Evolutionary conservation across 208 protist species (phyloP), one percentile per base, ranked within the genome.

Genomic region (Tetramitus jugosus): DNA sequence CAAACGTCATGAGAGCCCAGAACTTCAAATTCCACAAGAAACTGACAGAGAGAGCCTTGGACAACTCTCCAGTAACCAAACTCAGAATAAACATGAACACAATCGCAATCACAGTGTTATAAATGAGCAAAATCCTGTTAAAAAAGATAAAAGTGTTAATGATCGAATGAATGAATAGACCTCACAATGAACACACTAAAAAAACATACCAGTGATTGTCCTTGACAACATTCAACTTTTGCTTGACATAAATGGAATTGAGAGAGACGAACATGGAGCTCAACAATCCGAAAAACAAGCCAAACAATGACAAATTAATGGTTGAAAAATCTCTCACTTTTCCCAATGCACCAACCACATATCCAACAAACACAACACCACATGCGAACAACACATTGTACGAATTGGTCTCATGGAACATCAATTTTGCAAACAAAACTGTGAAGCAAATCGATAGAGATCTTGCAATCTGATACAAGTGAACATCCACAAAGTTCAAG

Each of bases 401-500:
- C 33, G 65, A 82, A 10, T 85, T 91, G 8, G 72, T 67, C 52
- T 84, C 45, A 29, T 77, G 56, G 0, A 88, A 61, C 23, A 91
- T 35, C 4, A 82, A 3, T 71, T 88, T 89, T n/a, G 83, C 81
- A 20, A 91, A 83, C 43, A 86, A 31, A 0, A 91, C 69, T 46
- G 84, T 84, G 69, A 91, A 91, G 52, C 75, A 39, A 77, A 90
- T 89, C 26, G 82, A 85, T 1, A 91, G 46, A 35, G 86, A 89
- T 52, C 88, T 84, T 14, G 85, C 86, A 35, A 90, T 78, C 77
- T 87, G 40, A 81, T 91, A 92, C 43, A 89, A 88, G 8, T 83
- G 86, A 60, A 92, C 86, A 35, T 83, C 81, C 8, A 91, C 84
- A 37, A 86, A 88, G 78, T 90, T 76, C 6, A 92, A 79, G 76